A percentile compares a stretch with the other conserved stretches of the same genome.
Evolutionary conservation across 1,139 yeast genomes (phyloP).

Genomic region (Geotrichum europaeum): DNA sequence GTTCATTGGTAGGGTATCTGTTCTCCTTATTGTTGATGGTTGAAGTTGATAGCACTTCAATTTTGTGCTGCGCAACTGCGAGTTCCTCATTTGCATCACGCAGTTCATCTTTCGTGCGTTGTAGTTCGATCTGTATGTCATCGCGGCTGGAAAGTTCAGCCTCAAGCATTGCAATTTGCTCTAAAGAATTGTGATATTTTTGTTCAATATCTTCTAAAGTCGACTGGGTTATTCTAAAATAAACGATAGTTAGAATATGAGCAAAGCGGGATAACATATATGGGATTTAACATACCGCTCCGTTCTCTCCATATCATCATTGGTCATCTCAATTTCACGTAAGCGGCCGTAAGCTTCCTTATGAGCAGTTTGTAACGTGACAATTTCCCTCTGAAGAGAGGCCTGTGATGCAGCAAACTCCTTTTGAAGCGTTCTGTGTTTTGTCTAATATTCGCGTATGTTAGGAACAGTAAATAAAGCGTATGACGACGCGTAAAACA

Average conservation of each 20-base stretch:
- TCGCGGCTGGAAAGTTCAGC: conserved; percentile 31
- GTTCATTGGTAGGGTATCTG: background rate
- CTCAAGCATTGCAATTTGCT: conserved; percentile 34
- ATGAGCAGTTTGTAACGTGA: conserved; percentile 28
- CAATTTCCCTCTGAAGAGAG: conserved; percentile 29
- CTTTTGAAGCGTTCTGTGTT: conserved; percentile 26
- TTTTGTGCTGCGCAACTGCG: conserved; percentile 21
- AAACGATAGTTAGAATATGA: conserved; percentile 3
- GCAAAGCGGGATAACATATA: background rate
- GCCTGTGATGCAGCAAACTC: conserved; percentile 29
- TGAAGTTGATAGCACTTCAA: conserved; percentile 21
- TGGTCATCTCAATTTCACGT: conserved; percentile 37
- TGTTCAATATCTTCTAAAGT: conserved; percentile 32
- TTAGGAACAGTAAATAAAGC: background rate
- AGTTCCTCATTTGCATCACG: conserved; percentile 34
- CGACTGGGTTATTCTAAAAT: conserved; percentile 27
- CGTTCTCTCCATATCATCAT: conserved; percentile 36
- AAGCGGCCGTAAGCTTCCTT: conserved; percentile 28
- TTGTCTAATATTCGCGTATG: conserved; percentile 16
- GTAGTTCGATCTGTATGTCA: conserved; percentile 29
- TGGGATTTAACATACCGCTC: conserved; percentile 5
- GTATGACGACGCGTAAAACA: background rate
- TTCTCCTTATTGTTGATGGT: background rate
- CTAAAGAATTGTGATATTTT: conserved; percentile 31
- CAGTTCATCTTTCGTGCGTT: conserved; percentile 34